These are phyloP conservation scores for Biscogniauxia marginata DNA, from an alignment of 2,329 filamentous ascomycete species.

Conservation along the genomic window DNA sequence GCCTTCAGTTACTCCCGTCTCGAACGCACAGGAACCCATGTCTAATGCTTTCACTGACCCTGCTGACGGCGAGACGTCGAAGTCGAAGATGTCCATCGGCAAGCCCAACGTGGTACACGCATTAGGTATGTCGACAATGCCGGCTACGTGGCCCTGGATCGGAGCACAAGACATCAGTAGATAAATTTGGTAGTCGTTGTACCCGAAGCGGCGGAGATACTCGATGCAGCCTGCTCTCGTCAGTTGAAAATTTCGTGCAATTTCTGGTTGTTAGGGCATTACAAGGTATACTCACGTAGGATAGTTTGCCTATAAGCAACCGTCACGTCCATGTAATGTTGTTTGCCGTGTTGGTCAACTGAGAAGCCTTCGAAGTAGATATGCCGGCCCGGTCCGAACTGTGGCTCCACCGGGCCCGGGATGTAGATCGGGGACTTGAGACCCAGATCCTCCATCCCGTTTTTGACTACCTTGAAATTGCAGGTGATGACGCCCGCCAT, in stretches of 20 bases:
- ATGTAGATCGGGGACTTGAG: conserved; percentile 85
- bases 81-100: conserved; percentile 93
- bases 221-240: conserved; percentile 62
- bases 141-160: conserved; percentile 83
- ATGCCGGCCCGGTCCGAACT: conserved; percentile 78
- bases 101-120: conserved; percentile 85
- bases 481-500: conserved; percentile 91
- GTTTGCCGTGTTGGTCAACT: conserved; percentile 84
- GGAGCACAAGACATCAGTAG: conserved; percentile 82
- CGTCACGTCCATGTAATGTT: conserved; percentile 84
- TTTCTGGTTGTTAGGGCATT: too few species aligned
- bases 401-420: conserved; percentile 82
- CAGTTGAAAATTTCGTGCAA: not conserved
- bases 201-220: conserved; percentile 73
- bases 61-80: conserved; percentile 74
- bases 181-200: conserved; percentile 76
- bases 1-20: conserved; percentile 45
- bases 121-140: conserved; percentile 88
- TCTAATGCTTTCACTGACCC: conserved; percentile 52
- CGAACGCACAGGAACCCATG: conserved; percentile 70
- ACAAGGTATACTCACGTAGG: conserved; percentile 50
- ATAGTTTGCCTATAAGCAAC: conserved; percentile 83
- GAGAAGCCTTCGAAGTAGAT: conserved; percentile 89
- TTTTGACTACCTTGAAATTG: conserved; percentile 85
- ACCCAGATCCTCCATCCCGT: conserved; percentile 69